Percentiles rank a stretch among this genome's conserved stretches.
These are phyloP conservation scores for Bruguiera parviflora DNA, from an alignment of 345 rosid genomes.

Conservation along the genomic window DNA sequence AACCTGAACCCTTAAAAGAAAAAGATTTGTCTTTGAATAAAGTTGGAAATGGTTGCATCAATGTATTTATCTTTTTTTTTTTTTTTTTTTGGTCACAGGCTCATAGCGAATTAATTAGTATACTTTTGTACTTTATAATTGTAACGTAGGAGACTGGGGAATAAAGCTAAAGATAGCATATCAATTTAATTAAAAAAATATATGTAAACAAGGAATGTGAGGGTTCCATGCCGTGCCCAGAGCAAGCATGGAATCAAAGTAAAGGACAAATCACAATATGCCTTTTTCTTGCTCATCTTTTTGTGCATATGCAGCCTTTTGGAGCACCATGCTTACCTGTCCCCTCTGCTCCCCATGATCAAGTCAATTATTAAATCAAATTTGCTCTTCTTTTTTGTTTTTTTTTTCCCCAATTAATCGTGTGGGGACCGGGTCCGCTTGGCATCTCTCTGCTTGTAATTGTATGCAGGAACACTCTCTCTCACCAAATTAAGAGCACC, in stretches of 20 bases:
- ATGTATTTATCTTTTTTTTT: not conserved
- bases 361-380: constrained; percentile 5
- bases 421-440: too few species aligned
- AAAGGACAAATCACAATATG: constrained; percentile 32
- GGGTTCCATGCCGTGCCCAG: not conserved
- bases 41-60: constrained; percentile 1
- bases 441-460: not conserved
- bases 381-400: not conserved
- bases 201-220: constrained; percentile 10
- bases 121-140: too few species aligned
- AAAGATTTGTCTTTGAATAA: too few species aligned
- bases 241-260: constrained; percentile 26
- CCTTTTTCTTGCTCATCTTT: constrained; percentile 14
- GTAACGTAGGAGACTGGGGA: not conserved
- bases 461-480: not conserved
- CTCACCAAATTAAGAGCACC: not conserved
- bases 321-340: constrained; percentile 26
- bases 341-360: constrained; percentile 7
- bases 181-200: not conserved
- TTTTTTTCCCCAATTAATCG: not conserved
- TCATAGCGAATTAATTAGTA: too few species aligned
- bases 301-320: constrained; percentile 31
- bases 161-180: not conserved
- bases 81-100: not conserved
- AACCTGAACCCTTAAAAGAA: too few species aligned